These are phyloP conservation scores for Coniella vitis DNA, from an alignment of 2,329 filamentous ascomycete species.

Conservation along the genomic window DNA sequence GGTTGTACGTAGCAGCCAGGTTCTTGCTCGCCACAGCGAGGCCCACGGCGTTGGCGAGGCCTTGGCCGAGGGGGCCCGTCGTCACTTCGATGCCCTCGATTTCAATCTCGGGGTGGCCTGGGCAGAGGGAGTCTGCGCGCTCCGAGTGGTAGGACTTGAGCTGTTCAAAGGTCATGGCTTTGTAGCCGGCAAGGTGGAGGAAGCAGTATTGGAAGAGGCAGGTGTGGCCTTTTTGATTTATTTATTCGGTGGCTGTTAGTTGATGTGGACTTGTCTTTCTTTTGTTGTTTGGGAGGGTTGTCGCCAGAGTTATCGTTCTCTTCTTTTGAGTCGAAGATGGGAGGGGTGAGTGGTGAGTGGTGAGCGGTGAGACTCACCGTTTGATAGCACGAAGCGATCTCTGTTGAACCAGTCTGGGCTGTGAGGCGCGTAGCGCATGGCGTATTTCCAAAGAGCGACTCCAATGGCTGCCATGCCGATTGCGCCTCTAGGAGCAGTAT, in stretches of 20 bases:
- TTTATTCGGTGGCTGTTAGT: too few relatives aligned
- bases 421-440: slow-evolving; percentile 50
- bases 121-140: slow-evolving; percentile 36
- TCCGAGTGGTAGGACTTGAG: slow-evolving; percentile 44
- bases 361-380: slow-evolving; percentile 29
- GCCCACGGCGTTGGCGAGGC: slow-evolving; percentile 49
- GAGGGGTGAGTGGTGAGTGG: too few relatives aligned
- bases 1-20: slow-evolving; percentile 43
- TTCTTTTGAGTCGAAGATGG: too few relatives aligned
- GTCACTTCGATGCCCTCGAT: slow-evolving; percentile 49
- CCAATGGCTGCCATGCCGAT: slow-evolving; percentile 32
- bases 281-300: too few relatives aligned
- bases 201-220: slow-evolving; percentile 45
- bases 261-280: too few relatives aligned
- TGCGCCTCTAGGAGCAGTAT: slow-evolving; percentile 19
- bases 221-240: too few relatives aligned
- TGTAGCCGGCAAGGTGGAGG: slow-evolving; percentile 43
- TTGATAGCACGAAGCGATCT: slow-evolving; percentile 53
- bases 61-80: slow-evolving; percentile 50
- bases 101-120: slow-evolving; percentile 49
- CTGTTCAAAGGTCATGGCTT: slow-evolving; percentile 44
- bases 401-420: slow-evolving; percentile 49
- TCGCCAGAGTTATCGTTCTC: neutral
- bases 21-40: slow-evolving; percentile 49
- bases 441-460: slow-evolving; percentile 47